Evolutionary conservation across 2,329 filamentous ascomycete species (phyloP).

Genomic region (Pseudopithomyces chartarum): DNA sequence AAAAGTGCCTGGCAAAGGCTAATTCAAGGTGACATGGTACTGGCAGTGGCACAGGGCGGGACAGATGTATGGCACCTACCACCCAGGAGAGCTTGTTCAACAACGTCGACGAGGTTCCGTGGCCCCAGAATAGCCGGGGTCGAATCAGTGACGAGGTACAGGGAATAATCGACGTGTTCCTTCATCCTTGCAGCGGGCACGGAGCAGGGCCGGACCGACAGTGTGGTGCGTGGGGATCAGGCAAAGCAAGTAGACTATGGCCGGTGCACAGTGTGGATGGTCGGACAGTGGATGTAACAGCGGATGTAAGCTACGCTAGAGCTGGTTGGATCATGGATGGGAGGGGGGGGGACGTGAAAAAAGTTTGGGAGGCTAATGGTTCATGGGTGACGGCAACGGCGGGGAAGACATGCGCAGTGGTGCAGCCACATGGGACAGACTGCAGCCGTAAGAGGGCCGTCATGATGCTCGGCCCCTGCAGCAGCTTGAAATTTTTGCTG

Average conservation of each 20-base stretch:
- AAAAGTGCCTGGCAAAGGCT: too few species aligned
- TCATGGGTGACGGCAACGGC: not conserved
- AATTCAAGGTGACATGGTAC: too few species aligned
- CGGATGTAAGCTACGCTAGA: too few species aligned
- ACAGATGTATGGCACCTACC: slow-evolving; percentile 51
- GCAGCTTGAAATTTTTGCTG: not conserved
- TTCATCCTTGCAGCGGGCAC: slow-evolving; percentile 45
- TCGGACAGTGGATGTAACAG: too few species aligned
- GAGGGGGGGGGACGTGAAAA: not conserved
- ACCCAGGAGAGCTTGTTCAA: slow-evolving; percentile 75
- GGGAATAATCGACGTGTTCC: slow-evolving; percentile 68
- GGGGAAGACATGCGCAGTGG: not conserved
- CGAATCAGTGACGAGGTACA: slow-evolving; percentile 93
- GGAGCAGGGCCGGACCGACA: slow-evolving; percentile 2
- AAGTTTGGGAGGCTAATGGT: not conserved
- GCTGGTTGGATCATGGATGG: not conserved
- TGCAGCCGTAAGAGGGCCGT: slow-evolving; percentile 4
- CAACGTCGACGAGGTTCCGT: slow-evolving; percentile 72
- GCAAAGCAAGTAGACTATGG: too few species aligned
- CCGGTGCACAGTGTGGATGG: too few species aligned
- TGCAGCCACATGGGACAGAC: not conserved
- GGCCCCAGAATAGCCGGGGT: slow-evolving; percentile 80
- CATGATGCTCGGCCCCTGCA: not conserved
- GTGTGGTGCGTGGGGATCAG: slow-evolving; percentile 4
- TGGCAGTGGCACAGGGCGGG: too few species aligned